Base-by-base conservation (phyloP, 2,329 filamentous ascomycete species). In the Pseudocercospora fuligena region DNA sequence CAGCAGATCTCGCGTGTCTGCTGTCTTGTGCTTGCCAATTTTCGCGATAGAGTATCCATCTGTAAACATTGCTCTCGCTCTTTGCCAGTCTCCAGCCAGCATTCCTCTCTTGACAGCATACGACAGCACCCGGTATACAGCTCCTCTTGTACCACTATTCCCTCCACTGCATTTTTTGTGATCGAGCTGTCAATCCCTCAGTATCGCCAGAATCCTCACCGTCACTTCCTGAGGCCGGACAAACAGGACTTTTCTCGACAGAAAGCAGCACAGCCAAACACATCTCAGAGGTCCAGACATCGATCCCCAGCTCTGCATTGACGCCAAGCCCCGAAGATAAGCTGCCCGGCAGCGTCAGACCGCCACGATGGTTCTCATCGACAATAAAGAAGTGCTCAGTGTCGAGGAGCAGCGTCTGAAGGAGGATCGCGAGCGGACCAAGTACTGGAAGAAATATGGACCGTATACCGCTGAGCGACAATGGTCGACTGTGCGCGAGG, bases 361-460 rank as follows among this genome's bases (percentile, higher is more conserved):
- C 64, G 65, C 60, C 72, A 76, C 60, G 23, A 98, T 98, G 94
- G 94, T 97, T 78, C 87, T 96, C 76, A 90, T 95, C 77, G 93
- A 97, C 80, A 89, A 90, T 77, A 89, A 95, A 81, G 92, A 95
- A 78, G 94, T 93, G 80, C 86, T 94, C 77, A 93, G 91, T 67
- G 90, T 92, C 80, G 94, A 98, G 82, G 94, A 98, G 85, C 91
- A 91, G 80, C 90, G 95, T 59, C 86, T 98, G 73, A 90, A 91
- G 77, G 89, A 97, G 77, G 94, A 98, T 80, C 88, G 89, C 66
- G 88, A 94, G 71, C 90, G 90, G 70, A 87, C 82, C 71, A 94
- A 92, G 80, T 98, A 98, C 84, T 98, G 94, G 94, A 98, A 98
- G 88, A 93, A 91, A 88, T 97, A 94, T 93, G 94, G 94, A 63